phyloP scores from a whole-genome alignment of 1,284 basidiomycete species.

The Leccinum pseudoinsigne region DNA sequence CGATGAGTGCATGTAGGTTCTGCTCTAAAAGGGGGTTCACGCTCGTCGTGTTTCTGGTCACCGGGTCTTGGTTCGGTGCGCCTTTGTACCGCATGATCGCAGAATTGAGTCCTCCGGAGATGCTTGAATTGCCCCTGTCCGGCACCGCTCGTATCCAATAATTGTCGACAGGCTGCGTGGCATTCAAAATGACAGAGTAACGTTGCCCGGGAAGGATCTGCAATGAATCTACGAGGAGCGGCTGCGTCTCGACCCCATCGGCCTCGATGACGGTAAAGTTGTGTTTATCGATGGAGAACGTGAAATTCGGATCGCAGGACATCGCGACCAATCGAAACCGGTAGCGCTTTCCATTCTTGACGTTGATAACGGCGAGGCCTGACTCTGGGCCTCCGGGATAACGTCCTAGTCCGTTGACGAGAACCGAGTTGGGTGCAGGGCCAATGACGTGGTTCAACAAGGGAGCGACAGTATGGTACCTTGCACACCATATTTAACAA shows the following conservation, averaged over 20 bases:
- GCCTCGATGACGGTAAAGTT: slow-evolving; percentile 41
- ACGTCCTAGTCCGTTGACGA: slow-evolving; percentile 53
- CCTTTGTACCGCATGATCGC: slow-evolving; percentile 56
- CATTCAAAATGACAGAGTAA: slow-evolving; percentile 39
- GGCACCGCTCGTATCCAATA: slow-evolving; percentile 39
- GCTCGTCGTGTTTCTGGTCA: slow-evolving; percentile 28
- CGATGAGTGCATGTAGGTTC: slow-evolving; percentile 35
- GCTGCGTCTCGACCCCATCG: slow-evolving; percentile 36
- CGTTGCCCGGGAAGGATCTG: slow-evolving; percentile 37
- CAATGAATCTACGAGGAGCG: slow-evolving; percentile 33
- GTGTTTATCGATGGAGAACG: slow-evolving; percentile 44
- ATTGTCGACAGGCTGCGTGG: slow-evolving; percentile 37
- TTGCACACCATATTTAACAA: slow-evolving; percentile 33
- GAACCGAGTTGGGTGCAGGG: slow-evolving; percentile 23
- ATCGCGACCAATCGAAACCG: slow-evolving; percentile 44
- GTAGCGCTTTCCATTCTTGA: slow-evolving; percentile 35
- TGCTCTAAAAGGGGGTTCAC: slow-evolving; percentile 31
- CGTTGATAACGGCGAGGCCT: slow-evolving; percentile 28
- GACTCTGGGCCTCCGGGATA: slow-evolving; percentile 37
- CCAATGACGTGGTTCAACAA: slow-evolving; percentile 20
- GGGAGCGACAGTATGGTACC: slow-evolving; percentile 28
- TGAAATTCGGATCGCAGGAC: slow-evolving; percentile 39
- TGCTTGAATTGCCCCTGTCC: slow-evolving; percentile 14
- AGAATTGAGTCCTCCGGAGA: slow-evolving; percentile 42
- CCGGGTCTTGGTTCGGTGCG: slow-evolving; percentile 44